A percentile compares a stretch with the other conserved stretches of the same genome.
Evolutionary conservation across 2,329 filamentous ascomycete genomes (phyloP).

Genomic region (Trichoderma atroviride): DNA sequence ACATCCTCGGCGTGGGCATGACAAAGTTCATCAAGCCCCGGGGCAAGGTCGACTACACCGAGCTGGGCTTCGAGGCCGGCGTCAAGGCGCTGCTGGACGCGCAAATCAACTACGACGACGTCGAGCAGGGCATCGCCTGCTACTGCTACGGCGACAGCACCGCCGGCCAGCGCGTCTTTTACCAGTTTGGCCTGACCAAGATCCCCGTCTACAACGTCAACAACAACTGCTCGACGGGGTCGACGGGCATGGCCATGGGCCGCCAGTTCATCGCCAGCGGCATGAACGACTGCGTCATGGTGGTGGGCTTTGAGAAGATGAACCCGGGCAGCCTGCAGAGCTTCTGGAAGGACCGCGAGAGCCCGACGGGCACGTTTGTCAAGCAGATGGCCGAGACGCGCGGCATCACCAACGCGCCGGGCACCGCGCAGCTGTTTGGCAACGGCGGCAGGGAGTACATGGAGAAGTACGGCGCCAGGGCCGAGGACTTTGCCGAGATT

Average conservation of each 20-base stretch:
- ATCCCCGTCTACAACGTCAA: constrained; percentile 98
- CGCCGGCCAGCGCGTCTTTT: constrained; percentile 94
- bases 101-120: constrained; percentile 93
- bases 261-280: constrained; percentile 78
- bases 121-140: constrained; percentile 93
- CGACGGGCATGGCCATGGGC: constrained; percentile 83
- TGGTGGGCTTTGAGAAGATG: constrained; percentile 99
- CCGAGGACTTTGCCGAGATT: constrained; percentile 92
- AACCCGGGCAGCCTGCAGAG: constrained; percentile 82
- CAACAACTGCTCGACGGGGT: constrained; percentile 98
- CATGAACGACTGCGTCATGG: constrained; percentile 82
- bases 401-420: constrained; percentile 79
- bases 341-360: constrained; percentile 83
- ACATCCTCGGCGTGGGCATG: constrained; percentile 97
- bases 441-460: constrained; percentile 95
- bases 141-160: constrained; percentile 97
- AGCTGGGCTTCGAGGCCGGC: constrained; percentile 90
- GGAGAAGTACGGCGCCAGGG: constrained; percentile 86
- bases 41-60: constrained; percentile 91
- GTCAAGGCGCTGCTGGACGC: constrained; percentile 84
- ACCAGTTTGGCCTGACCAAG: constrained; percentile 96
- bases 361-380: constrained; percentile 71
- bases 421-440: constrained; percentile 90
- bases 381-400: constrained; percentile 83
- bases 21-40: constrained; percentile 99